These are phyloP conservation scores for Lipomyces yamadae DNA, from an alignment of 805 yeast genomes.

Conservation along the genomic window DNA sequence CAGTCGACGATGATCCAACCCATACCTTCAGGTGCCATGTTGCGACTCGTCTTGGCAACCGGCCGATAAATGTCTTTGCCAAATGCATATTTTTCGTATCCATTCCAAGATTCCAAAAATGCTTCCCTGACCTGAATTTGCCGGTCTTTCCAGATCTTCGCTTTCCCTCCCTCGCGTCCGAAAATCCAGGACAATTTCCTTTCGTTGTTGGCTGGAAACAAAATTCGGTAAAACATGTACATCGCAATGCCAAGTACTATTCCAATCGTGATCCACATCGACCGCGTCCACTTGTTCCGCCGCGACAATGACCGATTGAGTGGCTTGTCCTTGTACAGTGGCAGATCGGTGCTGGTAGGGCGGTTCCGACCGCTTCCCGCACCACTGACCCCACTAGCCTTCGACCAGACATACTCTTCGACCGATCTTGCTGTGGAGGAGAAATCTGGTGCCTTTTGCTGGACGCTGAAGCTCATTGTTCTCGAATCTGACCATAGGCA, in stretches of 20 bases:
- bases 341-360: slow-evolving; percentile 44
- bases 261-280: slow-evolving; percentile 1
- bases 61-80: slow-evolving; percentile 83
- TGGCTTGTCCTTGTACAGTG: slow-evolving; percentile 62
- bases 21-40: slow-evolving; percentile 79
- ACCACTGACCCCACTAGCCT: slow-evolving; percentile 7
- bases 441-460: slow-evolving; percentile 29
- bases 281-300: background rate
- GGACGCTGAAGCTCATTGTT: slow-evolving; percentile 25
- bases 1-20: slow-evolving; percentile 95
- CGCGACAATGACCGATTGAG: background rate
- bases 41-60: slow-evolving; percentile 60
- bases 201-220: background rate
- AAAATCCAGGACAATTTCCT: background rate
- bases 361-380: slow-evolving; percentile 3
- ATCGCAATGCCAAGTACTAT: background rate
- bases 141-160: slow-evolving; percentile 29
- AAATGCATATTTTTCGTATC: slow-evolving; percentile 78
- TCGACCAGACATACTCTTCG: slow-evolving; percentile 28
- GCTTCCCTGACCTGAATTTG: slow-evolving; percentile 66
- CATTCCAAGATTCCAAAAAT: slow-evolving; percentile 76
- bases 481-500: background rate
- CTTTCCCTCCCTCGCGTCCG: background rate
- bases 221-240: background rate
- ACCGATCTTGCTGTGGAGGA: slow-evolving; percentile 22